Evolutionary conservation across 306 rosid species (phyloP), one percentile per base, ranked within the genome.

Genomic region (Parietaria judaica): DNA sequence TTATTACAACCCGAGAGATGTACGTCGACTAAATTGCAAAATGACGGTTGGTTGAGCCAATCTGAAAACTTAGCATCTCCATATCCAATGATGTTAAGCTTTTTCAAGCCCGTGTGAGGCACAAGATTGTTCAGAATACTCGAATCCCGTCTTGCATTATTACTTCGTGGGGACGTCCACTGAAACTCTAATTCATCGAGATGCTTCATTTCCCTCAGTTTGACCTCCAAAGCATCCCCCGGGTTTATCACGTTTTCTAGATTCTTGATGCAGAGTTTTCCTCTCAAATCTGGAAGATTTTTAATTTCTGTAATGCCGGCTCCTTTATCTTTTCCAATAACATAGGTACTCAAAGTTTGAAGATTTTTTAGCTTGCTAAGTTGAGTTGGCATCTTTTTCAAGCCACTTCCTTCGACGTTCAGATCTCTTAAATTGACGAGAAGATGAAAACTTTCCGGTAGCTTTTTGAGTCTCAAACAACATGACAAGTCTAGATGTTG

Each of bases 351-450:
- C 48, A 63, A 14, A 2, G 11, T 63, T 51, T 50, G 68, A 8
- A 64, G 59, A 10, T 35, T 11, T 43, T 64, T 50, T 65, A 73
- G 36, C 12, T 61, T 48, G 9, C 65, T 36, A 43, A 68, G 56
- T 13, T 44, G 62, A 7, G 17, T 2, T 2, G 74, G 74, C 58
- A 63, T 67, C 31, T 50, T 45, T 15, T 1, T 34, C 16, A 74
- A n/a, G 7, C 5, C 0, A 56, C 70, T 23, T 0, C 8, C 31
- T 0, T 4, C 39, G 14, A 61, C 23, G 14, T 69, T 61, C 4
- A 75, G 63, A 36, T 41, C 8, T 14, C 67, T 37, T 6, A 77
- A 45, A 39, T 63, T 55, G 36, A 51, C 46, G n/a, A 70, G 72
- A 46, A 52, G 55, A 37, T 37, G 36, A 46, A 65, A 8, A 36